Evolutionary conservation across 768 basidiomycete genomes (phyloP).

Genomic region (Dentipellis fragilis): DNA sequence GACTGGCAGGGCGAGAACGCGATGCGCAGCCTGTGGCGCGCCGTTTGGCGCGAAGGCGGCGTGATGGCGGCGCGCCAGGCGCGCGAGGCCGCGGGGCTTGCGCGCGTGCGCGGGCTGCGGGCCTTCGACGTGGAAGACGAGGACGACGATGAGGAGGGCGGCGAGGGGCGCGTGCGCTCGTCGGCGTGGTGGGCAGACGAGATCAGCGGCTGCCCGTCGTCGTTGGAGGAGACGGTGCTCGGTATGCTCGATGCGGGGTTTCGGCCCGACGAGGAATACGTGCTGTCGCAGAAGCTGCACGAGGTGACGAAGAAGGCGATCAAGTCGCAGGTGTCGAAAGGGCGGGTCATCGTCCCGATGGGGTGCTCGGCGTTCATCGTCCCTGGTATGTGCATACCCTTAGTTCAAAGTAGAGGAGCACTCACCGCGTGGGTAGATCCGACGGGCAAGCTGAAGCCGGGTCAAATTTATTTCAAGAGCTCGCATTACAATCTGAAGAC

Average conservation of each 20-base stretch:
- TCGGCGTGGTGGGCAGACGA: slow-evolving; percentile 64
- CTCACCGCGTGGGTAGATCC: slow-evolving; percentile 31
- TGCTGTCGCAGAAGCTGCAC: slow-evolving; percentile 45
- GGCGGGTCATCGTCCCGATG: slow-evolving; percentile 42
- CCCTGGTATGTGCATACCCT: slow-evolving; percentile 29
- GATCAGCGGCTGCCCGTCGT: slow-evolving; percentile 47
- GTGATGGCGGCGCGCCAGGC: slow-evolving; percentile 17
- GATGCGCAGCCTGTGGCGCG: slow-evolving; percentile 16
- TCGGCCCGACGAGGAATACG: slow-evolving; percentile 33
- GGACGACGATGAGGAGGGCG: slow-evolving; percentile 15
- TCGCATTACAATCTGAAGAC: slow-evolving; percentile 32
- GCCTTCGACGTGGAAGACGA: slow-evolving; percentile 14
- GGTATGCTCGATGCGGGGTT: slow-evolving; percentile 52
- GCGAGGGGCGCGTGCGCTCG: slow-evolving; percentile 29
- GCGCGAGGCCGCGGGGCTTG: slow-evolving; percentile 15
- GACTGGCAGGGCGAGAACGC: slow-evolving; percentile 13
- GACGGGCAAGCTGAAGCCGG: slow-evolving; percentile 35
- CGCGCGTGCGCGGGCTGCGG: slow-evolving; percentile 18
- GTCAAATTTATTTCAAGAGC: slow-evolving; percentile 49
- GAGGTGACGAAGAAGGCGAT: slow-evolving; percentile 37
- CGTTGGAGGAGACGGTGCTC: slow-evolving; percentile 53
- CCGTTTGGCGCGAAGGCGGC: slow-evolving; percentile 14
- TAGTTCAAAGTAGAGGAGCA: background rate
- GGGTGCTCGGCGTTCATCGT: slow-evolving; percentile 54
- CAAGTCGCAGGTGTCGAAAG: slow-evolving; percentile 30